Conservation (phyloP, 1,284 basidiomycete species). For the Fomitopsis betulina region DNA sequence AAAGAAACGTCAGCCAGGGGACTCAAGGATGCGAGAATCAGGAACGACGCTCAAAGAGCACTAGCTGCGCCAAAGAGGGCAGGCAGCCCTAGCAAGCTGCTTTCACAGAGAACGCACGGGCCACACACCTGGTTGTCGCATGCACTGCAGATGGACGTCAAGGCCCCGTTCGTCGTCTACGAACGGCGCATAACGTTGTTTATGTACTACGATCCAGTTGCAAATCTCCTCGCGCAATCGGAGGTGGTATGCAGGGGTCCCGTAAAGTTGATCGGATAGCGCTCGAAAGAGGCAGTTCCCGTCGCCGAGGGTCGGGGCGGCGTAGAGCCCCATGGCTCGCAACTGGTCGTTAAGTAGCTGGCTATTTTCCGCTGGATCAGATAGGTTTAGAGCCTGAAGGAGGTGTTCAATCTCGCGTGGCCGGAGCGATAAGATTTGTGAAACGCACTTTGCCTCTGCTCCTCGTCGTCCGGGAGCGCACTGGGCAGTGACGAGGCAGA, state of each 20-base stretch:
- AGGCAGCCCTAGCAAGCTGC: neutral
- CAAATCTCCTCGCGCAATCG: slow-evolving; percentile 75
- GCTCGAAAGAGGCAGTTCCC: slow-evolving; percentile 88
- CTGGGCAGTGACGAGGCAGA: slow-evolving; percentile 30
- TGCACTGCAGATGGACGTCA: slow-evolving; percentile 65
- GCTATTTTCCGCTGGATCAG: slow-evolving; percentile 63
- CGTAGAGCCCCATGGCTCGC: slow-evolving; percentile 70
- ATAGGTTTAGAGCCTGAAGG: slow-evolving; percentile 39
- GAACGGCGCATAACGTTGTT: slow-evolving; percentile 79
- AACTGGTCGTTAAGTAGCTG: slow-evolving; percentile 65
- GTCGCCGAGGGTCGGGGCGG: slow-evolving; percentile 75
- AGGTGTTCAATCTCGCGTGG: slow-evolving; percentile 10
- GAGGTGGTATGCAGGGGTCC: slow-evolving; percentile 66
- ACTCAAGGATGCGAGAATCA: slow-evolving; percentile 6
- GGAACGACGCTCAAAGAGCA: neutral
- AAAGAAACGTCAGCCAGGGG: neutral
- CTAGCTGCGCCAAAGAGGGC: neutral
- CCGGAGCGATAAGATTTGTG: slow-evolving; percentile 1
- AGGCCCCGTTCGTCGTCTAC: slow-evolving; percentile 83
- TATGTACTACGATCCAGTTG: slow-evolving; percentile 72
- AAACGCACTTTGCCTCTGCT: slow-evolving; percentile 50
- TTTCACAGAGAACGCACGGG: neutral
- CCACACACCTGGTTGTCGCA: slow-evolving; percentile 68
- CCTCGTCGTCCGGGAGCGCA: slow-evolving; percentile 62
- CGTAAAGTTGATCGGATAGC: slow-evolving; percentile 78